Evolutionary conservation across 2,329 filamentous ascomycete species (phyloP).

Genomic region (Thelonectria olida): DNA sequence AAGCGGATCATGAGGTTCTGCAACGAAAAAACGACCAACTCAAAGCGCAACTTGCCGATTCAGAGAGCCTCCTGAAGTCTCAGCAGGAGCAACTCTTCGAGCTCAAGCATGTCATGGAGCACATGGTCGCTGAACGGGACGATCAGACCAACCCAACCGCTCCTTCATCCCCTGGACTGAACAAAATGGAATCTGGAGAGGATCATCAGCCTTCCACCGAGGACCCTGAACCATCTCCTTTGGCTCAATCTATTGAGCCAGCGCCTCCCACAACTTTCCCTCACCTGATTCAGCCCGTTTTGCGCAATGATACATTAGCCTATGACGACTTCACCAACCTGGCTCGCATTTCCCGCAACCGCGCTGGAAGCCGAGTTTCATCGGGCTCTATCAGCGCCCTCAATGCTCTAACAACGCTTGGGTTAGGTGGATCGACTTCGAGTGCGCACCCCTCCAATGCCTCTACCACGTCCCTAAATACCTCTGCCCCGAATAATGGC

Average conservation of each 20-base stretch:
- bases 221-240: constrained; percentile 45
- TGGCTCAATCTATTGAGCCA: constrained; percentile 50
- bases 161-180: constrained; percentile 82
- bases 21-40: constrained; percentile 90
- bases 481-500: constrained; percentile 56
- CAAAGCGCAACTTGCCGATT: constrained; percentile 84
- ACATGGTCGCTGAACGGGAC: constrained; percentile 78
- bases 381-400: constrained; percentile 72
- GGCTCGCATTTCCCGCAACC: constrained; percentile 71
- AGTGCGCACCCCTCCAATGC: constrained; percentile 63
- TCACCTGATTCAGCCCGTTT: constrained; percentile 82
- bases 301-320: constrained; percentile 81
- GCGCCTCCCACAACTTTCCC: constrained; percentile 76
- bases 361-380: constrained; percentile 71
- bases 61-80: constrained; percentile 83
- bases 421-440: constrained; percentile 57
- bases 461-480: constrained; percentile 67
- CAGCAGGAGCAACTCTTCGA: constrained; percentile 94
- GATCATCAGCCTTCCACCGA: constrained; percentile 49
- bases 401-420: constrained; percentile 51
- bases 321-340: constrained; percentile 89
- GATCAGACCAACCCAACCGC: constrained; percentile 77
- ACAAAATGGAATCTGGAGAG: constrained; percentile 70
- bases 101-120: constrained; percentile 91
- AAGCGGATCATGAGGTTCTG: constrained; percentile 81